A percentile compares a stretch with the other conserved stretches of the same genome.
Evolutionary conservation across 1,139 yeast species (phyloP).

Genomic region (Taphrina wiesneri): DNA sequence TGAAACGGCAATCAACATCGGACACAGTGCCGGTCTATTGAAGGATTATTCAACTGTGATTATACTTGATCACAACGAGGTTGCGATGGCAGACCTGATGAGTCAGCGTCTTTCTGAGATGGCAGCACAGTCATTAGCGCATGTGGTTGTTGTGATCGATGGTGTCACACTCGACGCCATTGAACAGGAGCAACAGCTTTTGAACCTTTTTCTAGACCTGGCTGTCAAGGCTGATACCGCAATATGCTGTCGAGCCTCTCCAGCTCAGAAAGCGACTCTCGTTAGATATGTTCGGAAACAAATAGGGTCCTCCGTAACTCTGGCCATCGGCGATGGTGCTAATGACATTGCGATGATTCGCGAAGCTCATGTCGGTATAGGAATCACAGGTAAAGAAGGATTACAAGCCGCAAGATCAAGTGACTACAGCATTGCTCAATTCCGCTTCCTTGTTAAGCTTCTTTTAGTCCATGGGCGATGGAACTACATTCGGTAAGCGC

Average conservation of each 20-base stretch:
- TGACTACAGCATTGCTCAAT: conserved; percentile 94
- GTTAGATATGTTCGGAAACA: conserved; percentile 72
- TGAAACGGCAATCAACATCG: conserved; percentile 96
- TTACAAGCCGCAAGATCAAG: conserved; percentile 94
- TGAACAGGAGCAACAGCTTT: conserved; percentile 68
- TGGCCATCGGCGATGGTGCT: conserved; percentile 99
- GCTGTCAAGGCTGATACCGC: conserved; percentile 89
- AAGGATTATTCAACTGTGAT: conserved; percentile 90
- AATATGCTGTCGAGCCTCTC: conserved; percentile 93
- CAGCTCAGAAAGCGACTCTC: conserved; percentile 92
- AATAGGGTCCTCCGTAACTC: conserved; percentile 68
- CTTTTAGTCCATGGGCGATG: conserved; percentile 93
- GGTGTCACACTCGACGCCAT: conserved; percentile 76
- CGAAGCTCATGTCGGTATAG: conserved; percentile 96
- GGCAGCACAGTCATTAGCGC: conserved; percentile 75
- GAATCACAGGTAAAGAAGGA: conserved; percentile 96
- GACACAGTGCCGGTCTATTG: conserved; percentile 88
- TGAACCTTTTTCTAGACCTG: conserved; percentile 75
- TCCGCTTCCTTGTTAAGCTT: conserved; percentile 75
- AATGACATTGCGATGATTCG: conserved; percentile 99
- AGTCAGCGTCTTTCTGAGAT: conserved; percentile 63
- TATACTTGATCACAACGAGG: conserved; percentile 61
- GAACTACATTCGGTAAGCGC: conserved; percentile 60
- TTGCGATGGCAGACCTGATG: conserved; percentile 53
- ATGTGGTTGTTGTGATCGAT: conserved; percentile 89